These are phyloP conservation scores for Kwoniella sp. DNA, from an alignment of 768 basidiomycete genomes.

Conservation along the genomic window DNA sequence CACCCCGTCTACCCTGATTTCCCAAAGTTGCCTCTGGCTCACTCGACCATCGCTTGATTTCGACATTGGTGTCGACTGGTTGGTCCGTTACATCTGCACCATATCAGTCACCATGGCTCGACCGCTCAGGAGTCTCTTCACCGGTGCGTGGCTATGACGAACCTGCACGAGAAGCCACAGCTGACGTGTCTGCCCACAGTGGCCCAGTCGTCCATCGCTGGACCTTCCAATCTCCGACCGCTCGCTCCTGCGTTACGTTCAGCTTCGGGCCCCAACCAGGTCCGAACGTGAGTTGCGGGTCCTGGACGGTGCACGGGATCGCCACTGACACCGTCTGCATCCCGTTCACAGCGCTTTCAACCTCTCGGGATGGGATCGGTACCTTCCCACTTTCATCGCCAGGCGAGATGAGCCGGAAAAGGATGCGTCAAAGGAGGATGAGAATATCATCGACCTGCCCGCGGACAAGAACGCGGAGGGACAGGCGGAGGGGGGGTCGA, in stretches of 20 bases:
- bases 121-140: conserved; percentile 13
- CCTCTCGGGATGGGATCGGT: conserved; percentile 17
- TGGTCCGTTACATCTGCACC: too few relatives aligned
- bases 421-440: not conserved
- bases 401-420: not conserved
- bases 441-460: conserved; percentile 2
- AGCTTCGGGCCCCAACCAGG: conserved; percentile 1
- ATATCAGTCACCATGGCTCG: conserved; percentile 16
- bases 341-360: conserved; percentile 9
- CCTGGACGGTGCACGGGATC: too few relatives aligned
- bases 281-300: conserved; percentile 25
- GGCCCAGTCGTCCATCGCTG: conserved; percentile 17
- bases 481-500: not conserved
- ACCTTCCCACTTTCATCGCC: conserved; percentile 7
- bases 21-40: too few relatives aligned
- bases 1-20: too few relatives aligned
- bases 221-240: conserved; percentile 13
- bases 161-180: not conserved
- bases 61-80: too few relatives aligned
- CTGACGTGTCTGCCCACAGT: conserved; percentile 4
- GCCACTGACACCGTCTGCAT: too few relatives aligned
- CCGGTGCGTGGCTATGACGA: conserved; percentile 4
- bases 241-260: not conserved
- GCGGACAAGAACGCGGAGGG: not conserved
- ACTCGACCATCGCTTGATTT: too few relatives aligned